Conservation (phyloP, 768 basidiomycete genomes). For the Kwoniella bestiolae region DNA sequence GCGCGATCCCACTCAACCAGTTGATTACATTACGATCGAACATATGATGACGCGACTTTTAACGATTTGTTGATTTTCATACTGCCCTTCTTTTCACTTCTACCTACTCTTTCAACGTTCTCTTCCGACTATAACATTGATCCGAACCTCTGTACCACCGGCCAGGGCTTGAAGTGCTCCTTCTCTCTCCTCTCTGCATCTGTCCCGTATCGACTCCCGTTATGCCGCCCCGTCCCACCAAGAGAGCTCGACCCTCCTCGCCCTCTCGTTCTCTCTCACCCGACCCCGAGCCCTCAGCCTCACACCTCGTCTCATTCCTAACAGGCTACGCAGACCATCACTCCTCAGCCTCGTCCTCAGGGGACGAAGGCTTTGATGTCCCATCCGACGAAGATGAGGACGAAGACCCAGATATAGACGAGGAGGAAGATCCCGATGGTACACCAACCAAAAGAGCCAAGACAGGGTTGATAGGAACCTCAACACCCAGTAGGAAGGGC, state of each 20-base stretch:
- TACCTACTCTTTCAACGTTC: too few relatives aligned
- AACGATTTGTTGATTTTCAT: background rate
- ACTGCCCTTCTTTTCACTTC: too few relatives aligned
- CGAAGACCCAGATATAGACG: conserved; percentile 38
- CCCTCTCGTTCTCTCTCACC: conserved; percentile 6
- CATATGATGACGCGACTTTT: conserved; percentile 1
- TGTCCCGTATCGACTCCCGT: background rate
- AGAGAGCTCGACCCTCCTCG: conserved; percentile 19
- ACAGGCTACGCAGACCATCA: conserved; percentile 42
- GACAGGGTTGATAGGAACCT: conserved; percentile 30
- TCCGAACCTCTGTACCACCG: too few relatives aligned
- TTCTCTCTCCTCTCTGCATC: too few relatives aligned
- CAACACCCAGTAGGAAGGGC: conserved; percentile 16
- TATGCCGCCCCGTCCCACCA: conserved; percentile 30
- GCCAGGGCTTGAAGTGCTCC: too few relatives aligned
- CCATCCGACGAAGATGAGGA: conserved; percentile 24
- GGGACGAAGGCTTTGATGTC: conserved; percentile 30
- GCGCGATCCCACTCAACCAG: conserved; percentile 1
- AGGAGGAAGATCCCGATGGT: conserved; percentile 22
- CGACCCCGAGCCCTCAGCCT: conserved; percentile 31
- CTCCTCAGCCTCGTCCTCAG: conserved; percentile 15
- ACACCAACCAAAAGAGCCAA: conserved; percentile 40
- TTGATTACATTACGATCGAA: background rate
- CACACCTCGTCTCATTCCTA: conserved; percentile 49
- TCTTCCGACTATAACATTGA: too few relatives aligned